Base-by-base conservation (phyloP, 345 rosid species). In the Dimocarpus longan region DNA sequence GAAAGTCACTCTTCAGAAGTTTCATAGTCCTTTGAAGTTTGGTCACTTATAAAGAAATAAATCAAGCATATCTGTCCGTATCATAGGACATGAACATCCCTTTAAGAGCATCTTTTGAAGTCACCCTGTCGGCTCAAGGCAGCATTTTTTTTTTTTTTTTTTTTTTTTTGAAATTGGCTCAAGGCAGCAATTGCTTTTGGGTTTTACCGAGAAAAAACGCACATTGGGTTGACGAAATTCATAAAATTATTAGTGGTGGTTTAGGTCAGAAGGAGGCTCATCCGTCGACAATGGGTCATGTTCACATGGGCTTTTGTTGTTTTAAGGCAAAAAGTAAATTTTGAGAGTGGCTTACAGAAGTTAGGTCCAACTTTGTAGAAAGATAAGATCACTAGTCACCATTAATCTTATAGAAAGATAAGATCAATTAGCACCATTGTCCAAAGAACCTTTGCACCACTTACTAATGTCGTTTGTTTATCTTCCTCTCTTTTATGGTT, bases 161-260 rank as follows among this genome's bases (percentile, higher is more conserved):
- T 26, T 26, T 26, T 26, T 0, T 26, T 26, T 26, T 26, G 0
- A 26, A 26, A 26, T 26, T 54, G 43, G 74, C 37, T 52, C 63
- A 46, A 9, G 50, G 50, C 12, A 40, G 37, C 37, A 32, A 1
- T 54, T 39, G 39, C 37, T 68, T 78, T 64, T 8, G 37, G 52
- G 52, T 19, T 37, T 64, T 50, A 44, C 9, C 54, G 37, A 9
- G 54, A 37, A 21, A 28, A 70, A 70, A 78, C 74, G 80, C 78
- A 75, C 76, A 81, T 82, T 79, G 78, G 59, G 80, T 40, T 10
- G 16, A 48, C 66, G 57, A 22, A 10, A 40, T 32, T 32, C 62
- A 13, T 37, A 22, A 5, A 40, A 15, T 66, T 24, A 52, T 64
- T 22, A 22, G n/a, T 8, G 59, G 26, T 42, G 18, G 5, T 76